A percentile compares a stretch with the other conserved stretches of the same genome.
phyloP scores from a whole-genome alignment of 257 asterid genomes.

The Perilla frutescens region DNA sequence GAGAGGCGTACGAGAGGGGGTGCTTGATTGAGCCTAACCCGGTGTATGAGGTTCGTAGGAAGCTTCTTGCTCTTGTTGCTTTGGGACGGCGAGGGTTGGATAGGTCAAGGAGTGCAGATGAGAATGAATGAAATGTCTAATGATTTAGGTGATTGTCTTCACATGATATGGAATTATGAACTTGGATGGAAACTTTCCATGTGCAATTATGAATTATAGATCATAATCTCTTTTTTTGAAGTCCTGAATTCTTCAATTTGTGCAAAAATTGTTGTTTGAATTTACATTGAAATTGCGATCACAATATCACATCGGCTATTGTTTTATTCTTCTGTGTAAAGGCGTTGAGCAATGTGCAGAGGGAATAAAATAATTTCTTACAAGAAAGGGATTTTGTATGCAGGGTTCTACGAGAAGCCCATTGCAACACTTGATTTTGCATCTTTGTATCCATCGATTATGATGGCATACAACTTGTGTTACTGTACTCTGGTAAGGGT shows the following conservation, averaged over 20 bases:
- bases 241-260: background rate
- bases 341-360: too few relatives aligned
- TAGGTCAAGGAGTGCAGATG: slow-evolving; percentile 40
- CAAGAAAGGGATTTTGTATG: slow-evolving; percentile 35
- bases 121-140: slow-evolving; percentile 42
- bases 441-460: slow-evolving; percentile 94
- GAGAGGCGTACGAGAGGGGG: slow-evolving; percentile 93
- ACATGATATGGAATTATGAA: background rate
- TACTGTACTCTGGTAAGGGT: slow-evolving; percentile 86
- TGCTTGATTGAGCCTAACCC: slow-evolving; percentile 79
- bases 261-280: background rate
- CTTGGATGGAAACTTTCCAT: background rate
- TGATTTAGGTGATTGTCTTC: slow-evolving; percentile 38
- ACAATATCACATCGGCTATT: slow-evolving; percentile 12
- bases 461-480: slow-evolving; percentile 99
- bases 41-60: slow-evolving; percentile 78
- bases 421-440: slow-evolving; percentile 99
- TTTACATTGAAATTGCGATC: slow-evolving; percentile 19
- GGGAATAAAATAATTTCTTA: too few relatives aligned
- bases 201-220: background rate
- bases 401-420: slow-evolving; percentile 96
- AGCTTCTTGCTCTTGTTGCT: slow-evolving; percentile 76
- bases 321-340: too few relatives aligned
- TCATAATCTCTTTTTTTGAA: background rate
- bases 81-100: slow-evolving; percentile 77